These are phyloP conservation scores for Adansonia madagascariensis DNA, from an alignment of 441 rosid genomes.

Conservation along the genomic window DNA sequence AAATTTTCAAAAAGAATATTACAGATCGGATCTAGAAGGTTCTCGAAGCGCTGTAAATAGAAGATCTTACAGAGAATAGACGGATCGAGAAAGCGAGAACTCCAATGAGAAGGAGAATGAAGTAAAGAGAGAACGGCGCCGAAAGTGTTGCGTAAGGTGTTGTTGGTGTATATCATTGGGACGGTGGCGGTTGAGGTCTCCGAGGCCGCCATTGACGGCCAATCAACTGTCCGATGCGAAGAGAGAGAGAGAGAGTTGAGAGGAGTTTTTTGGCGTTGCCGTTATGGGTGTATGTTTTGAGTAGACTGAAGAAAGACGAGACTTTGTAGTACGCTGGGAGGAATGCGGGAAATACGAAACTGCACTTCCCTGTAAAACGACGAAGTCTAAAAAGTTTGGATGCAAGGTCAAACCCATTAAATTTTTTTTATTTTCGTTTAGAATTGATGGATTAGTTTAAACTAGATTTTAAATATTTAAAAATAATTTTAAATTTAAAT, in stretches of 20 bases:
- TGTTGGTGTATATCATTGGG: constrained; percentile 24
- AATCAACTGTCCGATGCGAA: constrained; percentile 32
- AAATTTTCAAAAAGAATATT: not conserved
- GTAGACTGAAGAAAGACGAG: constrained; percentile 24
- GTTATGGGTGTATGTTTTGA: not conserved
- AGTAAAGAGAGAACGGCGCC: constrained; percentile 69
- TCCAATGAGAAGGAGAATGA: constrained; percentile 87
- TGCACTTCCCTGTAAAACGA: not conserved
- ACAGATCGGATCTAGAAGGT: constrained; percentile 52
- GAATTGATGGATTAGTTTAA: no score
- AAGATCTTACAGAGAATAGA: constrained; percentile 80
- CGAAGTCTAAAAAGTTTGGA: no score
- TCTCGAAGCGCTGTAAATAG: constrained; percentile 7
- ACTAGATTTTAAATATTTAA: no score
- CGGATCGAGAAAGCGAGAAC: constrained; percentile 99
- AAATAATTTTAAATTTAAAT: no score
- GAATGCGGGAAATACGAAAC: constrained; percentile 32
- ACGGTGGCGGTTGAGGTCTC: constrained; percentile 46
- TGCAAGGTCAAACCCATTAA: no score
- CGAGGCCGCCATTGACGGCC: constrained; percentile 67
- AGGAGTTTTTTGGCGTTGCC: constrained; percentile 23
- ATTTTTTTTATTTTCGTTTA: no score
- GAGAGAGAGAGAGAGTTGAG: constrained; percentile 22
- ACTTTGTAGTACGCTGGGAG: constrained; percentile 30
- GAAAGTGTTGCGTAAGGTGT: constrained; percentile 64